Evolutionary conservation across 495 filamentous ascomycete species (phyloP).

Genomic region (Penicillium pulvis): DNA sequence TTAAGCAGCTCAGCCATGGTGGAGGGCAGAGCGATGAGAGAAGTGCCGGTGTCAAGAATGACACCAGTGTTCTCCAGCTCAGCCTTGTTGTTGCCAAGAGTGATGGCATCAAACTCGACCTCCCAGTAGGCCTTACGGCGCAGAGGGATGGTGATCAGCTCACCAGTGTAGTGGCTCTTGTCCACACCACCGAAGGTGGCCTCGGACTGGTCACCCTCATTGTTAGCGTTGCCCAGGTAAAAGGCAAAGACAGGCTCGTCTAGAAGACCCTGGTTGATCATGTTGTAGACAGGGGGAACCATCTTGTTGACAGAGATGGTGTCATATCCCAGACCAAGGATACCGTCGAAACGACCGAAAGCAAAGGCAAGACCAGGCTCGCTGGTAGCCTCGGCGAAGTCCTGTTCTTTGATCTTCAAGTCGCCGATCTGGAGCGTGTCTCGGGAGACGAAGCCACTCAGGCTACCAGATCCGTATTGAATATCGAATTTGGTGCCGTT

Average conservation of each 20-base stretch:
- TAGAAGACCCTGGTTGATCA: slow-evolving; percentile 84
- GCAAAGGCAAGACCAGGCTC: slow-evolving; percentile 98
- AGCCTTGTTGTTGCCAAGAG: slow-evolving; percentile 79
- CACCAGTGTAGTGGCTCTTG: slow-evolving; percentile 81
- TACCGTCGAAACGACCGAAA: slow-evolving; percentile 97
- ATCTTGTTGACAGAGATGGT: slow-evolving; percentile 96
- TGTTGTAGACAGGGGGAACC: slow-evolving; percentile 92
- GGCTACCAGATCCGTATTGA: slow-evolving; percentile 90
- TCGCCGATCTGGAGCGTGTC: slow-evolving; percentile 88
- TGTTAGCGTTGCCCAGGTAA: slow-evolving; percentile 80
- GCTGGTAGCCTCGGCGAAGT: slow-evolving; percentile 91
- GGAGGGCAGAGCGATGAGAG: slow-evolving; percentile 90
- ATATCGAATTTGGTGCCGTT: slow-evolving; percentile 95
- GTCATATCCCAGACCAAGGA: slow-evolving; percentile 92
- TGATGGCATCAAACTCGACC: slow-evolving; percentile 90
- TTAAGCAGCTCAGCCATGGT: slow-evolving; percentile 97
- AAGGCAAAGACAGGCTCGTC: slow-evolving; percentile 96
- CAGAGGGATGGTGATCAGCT: slow-evolving; percentile 89
- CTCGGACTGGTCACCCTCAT: slow-evolving; percentile 77
- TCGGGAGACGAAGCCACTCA: slow-evolving; percentile 91
- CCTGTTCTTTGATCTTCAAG: slow-evolving; percentile 79
- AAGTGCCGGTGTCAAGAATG: slow-evolving; percentile 98
- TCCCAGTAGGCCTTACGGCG: slow-evolving; percentile 99
- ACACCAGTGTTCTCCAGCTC: slow-evolving; percentile 91
- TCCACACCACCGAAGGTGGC: slow-evolving; percentile 92